Percentiles rank a stretch among this genome's conserved stretches.
phyloP scores from a whole-genome alignment of 306 rosid species.

The Citrullus colocynthis region DNA sequence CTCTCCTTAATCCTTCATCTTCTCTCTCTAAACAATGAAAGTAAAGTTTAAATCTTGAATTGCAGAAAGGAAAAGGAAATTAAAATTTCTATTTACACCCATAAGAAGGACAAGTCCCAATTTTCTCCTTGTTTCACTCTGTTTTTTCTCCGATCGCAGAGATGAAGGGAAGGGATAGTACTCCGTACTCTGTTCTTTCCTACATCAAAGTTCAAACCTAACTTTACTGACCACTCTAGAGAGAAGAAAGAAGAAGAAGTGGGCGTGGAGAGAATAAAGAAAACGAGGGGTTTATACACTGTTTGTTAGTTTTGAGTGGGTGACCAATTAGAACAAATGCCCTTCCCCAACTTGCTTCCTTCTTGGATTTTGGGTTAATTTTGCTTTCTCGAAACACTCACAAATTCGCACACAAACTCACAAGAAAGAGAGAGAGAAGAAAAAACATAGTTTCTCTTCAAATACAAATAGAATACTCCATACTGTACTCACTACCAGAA shows the following conservation, averaged over 20 bases:
- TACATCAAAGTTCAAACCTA: constrained; percentile 6
- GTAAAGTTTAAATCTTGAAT: background rate
- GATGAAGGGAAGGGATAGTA: background rate
- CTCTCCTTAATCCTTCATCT: background rate
- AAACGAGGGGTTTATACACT: background rate
- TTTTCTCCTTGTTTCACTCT: background rate
- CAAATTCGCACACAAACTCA: constrained; percentile 9
- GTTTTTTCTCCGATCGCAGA: background rate
- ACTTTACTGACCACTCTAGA: constrained; percentile 5
- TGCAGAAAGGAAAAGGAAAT: no score
- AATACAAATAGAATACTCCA: background rate
- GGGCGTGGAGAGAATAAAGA: background rate
- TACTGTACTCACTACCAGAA: background rate
- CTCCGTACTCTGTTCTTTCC: constrained; percentile 1
- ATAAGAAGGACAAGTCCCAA: no score
- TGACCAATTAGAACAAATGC: background rate
- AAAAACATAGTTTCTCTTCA: background rate
- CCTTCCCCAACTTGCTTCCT: background rate
- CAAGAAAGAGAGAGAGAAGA: background rate
- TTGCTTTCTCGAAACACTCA: constrained; percentile 14
- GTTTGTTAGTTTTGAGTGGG: background rate
- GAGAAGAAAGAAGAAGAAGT: background rate
- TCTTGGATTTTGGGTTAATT: constrained; percentile 1
- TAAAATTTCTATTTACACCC: no score
- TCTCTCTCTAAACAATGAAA: background rate